Evolutionary conservation across 257 asterid species (phyloP).

Genomic region (Scutellaria minor): DNA sequence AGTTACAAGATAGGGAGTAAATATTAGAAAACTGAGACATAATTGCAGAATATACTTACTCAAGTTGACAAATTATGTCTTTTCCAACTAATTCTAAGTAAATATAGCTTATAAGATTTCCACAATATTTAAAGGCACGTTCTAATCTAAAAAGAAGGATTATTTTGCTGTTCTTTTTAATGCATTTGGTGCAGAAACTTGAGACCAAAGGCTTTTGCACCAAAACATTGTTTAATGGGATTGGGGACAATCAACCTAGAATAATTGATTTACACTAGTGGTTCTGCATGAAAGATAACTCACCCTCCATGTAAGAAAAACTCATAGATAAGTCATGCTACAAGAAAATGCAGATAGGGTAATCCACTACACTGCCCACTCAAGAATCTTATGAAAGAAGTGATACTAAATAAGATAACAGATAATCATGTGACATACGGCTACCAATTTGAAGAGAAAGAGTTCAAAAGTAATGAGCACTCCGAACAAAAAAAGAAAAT

Average conservation of each 20-base stretch:
- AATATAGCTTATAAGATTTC: not conserved
- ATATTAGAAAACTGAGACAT: not conserved
- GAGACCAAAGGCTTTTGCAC: conserved; percentile 4
- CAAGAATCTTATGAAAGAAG: conserved; percentile 19
- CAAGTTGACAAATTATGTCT: conserved; percentile 10
- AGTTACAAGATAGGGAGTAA: not conserved
- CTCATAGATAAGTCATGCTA: conserved; percentile 9
- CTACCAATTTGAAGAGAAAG: conserved; percentile 4
- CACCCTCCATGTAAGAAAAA: not conserved
- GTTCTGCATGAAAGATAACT: conserved; percentile 2
- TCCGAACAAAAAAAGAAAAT: conserved; percentile 4
- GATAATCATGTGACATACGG: conserved; percentile 12
- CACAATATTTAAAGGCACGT: not conserved
- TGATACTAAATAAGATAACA: conserved; percentile 14
- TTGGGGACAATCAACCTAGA: not conserved
- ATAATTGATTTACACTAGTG: not conserved
- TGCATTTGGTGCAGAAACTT: not conserved
- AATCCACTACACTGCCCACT: conserved; percentile 9
- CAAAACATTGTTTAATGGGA: not conserved
- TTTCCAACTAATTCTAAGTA: conserved; percentile 4
- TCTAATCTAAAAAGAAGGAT: not conserved
- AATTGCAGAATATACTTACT: not conserved
- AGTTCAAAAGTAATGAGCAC: conserved; percentile 28
- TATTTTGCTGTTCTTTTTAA: not conserved
- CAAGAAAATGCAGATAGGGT: not conserved